Percentiles rank a stretch among this genome's conserved stretches.
These are phyloP conservation scores for Scedosporium apiospermum DNA, from an alignment of 2,329 filamentous ascomycete species.

Conservation along the genomic window DNA sequence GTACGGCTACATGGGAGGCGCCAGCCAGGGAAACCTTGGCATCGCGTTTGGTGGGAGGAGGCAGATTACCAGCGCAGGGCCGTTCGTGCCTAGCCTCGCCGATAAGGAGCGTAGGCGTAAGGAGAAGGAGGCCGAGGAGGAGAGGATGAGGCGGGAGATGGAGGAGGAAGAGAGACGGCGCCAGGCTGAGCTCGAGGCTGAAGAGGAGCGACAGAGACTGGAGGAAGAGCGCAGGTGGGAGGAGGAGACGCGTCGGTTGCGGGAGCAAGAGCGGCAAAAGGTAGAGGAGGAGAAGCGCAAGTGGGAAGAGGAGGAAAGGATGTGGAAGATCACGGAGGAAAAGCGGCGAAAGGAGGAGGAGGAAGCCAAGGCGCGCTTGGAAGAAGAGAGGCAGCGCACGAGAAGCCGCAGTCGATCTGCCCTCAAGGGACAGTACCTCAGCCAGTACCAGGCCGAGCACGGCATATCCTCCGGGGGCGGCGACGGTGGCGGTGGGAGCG, in stretches of 20 bases:
- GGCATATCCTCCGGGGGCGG: slow-evolving; percentile 21
- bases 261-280: slow-evolving; percentile 50
- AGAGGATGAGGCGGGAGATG: slow-evolving; percentile 44
- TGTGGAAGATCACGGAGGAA: slow-evolving; percentile 71
- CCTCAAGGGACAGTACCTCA: slow-evolving; percentile 74
- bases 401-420: slow-evolving; percentile 56
- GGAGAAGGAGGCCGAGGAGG: slow-evolving; percentile 48
- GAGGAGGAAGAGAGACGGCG: slow-evolving; percentile 42
- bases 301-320: slow-evolving; percentile 69
- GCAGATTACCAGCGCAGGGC: slow-evolving; percentile 80
- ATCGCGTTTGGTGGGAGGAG: slow-evolving; percentile 85
- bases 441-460: slow-evolving; percentile 74
- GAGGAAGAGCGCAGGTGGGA: slow-evolving; percentile 61
- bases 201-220: slow-evolving; percentile 51
- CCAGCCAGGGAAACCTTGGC: slow-evolving; percentile 89
- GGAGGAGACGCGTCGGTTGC: slow-evolving; percentile 49
- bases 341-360: slow-evolving; percentile 61
- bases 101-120: slow-evolving; percentile 69
- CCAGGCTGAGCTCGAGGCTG: slow-evolving; percentile 37
- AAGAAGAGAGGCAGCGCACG: slow-evolving; percentile 55
- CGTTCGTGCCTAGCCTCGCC: slow-evolving; percentile 67
- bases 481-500: slow-evolving; percentile 22
- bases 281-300: slow-evolving; percentile 59
- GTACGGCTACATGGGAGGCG: slow-evolving; percentile 96
- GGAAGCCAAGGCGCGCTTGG: slow-evolving; percentile 58